Evolutionary conservation across 257 asterid species (phyloP), one percentile per base, ranked within the genome.

Genomic region (Capsicum pubescens): DNA sequence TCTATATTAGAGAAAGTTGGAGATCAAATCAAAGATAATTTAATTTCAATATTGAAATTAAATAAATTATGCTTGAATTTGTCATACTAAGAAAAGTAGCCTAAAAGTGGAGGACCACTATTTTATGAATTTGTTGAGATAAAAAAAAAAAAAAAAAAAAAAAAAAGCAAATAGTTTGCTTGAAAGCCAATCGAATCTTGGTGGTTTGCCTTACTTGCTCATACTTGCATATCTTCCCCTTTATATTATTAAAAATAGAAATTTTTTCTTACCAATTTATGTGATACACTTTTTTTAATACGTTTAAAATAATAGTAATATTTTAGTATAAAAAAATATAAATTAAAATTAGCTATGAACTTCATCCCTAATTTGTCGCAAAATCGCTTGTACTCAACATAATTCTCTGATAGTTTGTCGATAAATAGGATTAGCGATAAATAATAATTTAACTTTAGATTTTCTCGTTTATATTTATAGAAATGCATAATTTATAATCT

Each of bases 141-240:
- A 32, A n/a, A 52, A 59, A 26, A 26, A 26, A 0, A 26, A 26
- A 26, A 26, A 26, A 26, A 26, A 26, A 26, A 26, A 26, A 26
- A 26, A 26, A 56, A 66, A 83, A 56, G 54, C 58, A 71, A 72
- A 70, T 55, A 52, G 83, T 78, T 84, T 76, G 83, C 79, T 84
- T 84, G 68, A 84, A 84, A 84, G 86, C 46, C 83, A 84, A 77
- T 44, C 42, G 83, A 77, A 76, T 84, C 83, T 84, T 32, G 64
- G 79, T 84, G 83, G 86, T 74, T 84, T 77, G 67, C 78, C 83
- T 63, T 55, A 57, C 82, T 58, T 54, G 44, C 69, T 66, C 71
- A 64, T 8, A 44, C 81, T 58, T 36, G 71, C 54, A 61, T 52
- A 64, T 76, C 83, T 74, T 50, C 3, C 16, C 52, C 48, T 39